Evolutionary conservation across 768 basidiomycete species (phyloP).

Genomic region (Pisolithus tinctorius): DNA sequence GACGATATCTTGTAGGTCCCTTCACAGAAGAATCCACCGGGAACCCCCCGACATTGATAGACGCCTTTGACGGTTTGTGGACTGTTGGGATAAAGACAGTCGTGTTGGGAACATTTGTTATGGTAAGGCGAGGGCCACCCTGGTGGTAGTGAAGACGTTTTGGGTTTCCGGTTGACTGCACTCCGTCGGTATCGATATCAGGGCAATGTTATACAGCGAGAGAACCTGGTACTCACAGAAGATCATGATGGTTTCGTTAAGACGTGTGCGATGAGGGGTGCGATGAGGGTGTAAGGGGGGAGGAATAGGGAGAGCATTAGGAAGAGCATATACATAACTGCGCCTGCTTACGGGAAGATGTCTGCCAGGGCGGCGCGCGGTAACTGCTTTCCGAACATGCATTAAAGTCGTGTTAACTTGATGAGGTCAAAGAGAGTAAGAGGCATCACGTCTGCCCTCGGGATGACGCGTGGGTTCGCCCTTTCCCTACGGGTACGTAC

Average conservation of each 20-base stretch:
- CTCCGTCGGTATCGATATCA: not conserved
- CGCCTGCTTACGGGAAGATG: slow-evolving; percentile 18
- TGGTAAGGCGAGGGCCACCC: slow-evolving; percentile 33
- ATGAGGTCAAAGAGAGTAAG: slow-evolving; percentile 21
- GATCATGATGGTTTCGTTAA: slow-evolving; percentile 18
- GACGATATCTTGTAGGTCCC: slow-evolving; percentile 29
- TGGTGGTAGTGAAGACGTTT: slow-evolving; percentile 20
- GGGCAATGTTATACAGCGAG: not conserved
- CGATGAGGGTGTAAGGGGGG: not conserved
- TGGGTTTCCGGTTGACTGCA: slow-evolving; percentile 26
- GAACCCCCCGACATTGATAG: slow-evolving; percentile 27
- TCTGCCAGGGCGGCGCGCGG: slow-evolving; percentile 10
- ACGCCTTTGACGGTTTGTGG: slow-evolving; percentile 25
- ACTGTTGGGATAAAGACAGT: slow-evolving; percentile 26
- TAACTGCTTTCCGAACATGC: slow-evolving; percentile 21
- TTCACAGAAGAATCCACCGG: slow-evolving; percentile 29
- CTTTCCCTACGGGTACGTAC: slow-evolving; percentile 7
- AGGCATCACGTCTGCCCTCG: slow-evolving; percentile 13
- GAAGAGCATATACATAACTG: slow-evolving; percentile 10
- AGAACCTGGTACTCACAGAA: slow-evolving; percentile 18
- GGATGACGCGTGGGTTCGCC: slow-evolving; percentile 2
- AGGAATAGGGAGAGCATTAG: not conserved
- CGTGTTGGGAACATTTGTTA: slow-evolving; percentile 29
- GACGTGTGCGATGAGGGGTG: not conserved
- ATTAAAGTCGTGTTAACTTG: slow-evolving; percentile 24